phyloP scores from a whole-genome alignment of 805 yeast species.

The Starmerella kuoi region DNA sequence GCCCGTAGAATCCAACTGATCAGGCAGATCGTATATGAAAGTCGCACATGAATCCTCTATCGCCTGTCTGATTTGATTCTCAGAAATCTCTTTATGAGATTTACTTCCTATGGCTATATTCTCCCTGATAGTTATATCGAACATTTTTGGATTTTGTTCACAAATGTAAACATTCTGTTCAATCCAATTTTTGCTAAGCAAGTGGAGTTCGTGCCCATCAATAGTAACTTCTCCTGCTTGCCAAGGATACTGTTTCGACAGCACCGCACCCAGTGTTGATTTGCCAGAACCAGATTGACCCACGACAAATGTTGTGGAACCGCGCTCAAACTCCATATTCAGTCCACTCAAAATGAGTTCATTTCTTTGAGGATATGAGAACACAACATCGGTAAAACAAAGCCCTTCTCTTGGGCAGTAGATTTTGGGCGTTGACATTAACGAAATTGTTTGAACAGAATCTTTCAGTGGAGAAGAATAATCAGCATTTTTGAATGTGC shows the following conservation, averaged over 20 bases:
- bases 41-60: constrained; percentile 41
- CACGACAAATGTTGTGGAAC: constrained; percentile 47
- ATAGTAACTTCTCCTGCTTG: constrained; percentile 45
- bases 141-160: constrained; percentile 57
- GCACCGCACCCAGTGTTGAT: constrained; percentile 59
- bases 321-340: constrained; percentile 35
- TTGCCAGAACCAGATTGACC: constrained; percentile 93
- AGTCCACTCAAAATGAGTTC: constrained; percentile 39
- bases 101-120: constrained; percentile 47
- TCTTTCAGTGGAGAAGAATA: neutral
- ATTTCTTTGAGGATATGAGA: constrained; percentile 51
- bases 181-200: constrained; percentile 41
- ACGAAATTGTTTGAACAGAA: neutral
- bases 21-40: constrained; percentile 38
- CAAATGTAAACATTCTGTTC: constrained; percentile 55
- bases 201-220: constrained; percentile 39
- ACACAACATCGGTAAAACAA: constrained; percentile 27
- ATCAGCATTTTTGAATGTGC: neutral
- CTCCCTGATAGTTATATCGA: constrained; percentile 48
- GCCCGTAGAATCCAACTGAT: constrained; percentile 43
- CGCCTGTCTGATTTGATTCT: constrained; percentile 34
- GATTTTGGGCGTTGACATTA: neutral
- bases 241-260: constrained; percentile 47
- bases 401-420: constrained; percentile 8
- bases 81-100: constrained; percentile 22